Evolutionary conservation across 2,329 filamentous ascomycete genomes (phyloP), one percentile per base, ranked within the genome.

Genomic region (Cladorrhinum sp.): DNA sequence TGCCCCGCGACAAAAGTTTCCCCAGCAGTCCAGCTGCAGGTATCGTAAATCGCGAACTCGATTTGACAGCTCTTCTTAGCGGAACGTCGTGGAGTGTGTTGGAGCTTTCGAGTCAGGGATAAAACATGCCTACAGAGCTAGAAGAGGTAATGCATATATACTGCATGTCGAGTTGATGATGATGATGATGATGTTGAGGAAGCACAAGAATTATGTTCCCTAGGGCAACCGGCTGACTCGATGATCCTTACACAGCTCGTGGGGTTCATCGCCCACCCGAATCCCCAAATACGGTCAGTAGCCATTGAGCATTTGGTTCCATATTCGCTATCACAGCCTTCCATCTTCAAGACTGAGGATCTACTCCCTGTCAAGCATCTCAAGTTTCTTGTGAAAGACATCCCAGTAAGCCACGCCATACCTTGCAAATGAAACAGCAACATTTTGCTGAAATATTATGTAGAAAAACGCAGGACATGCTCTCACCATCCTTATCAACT

Each of bases 391-490:
- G 83, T 95, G 38, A 87, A 87, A 71, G 95, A 98, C 73, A 90
- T 96, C 71, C 81, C 86, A 53, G 91, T 95, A 78, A 70, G 86
- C 32, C 8, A 4, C 32, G 86, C 32, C 8, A 4, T 41, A 7
- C 13, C 16, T 25, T 22, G 29, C 20, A 76, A 9, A 27, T 32
- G 4, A 3, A 41, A n/a, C 50, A 50, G n/a, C 29, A 20, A 57
- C 25, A 52, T 5, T 48, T 9, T 38, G 50, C 60, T 65, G 23
- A 64, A 38, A 22, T 48, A 51, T 54, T 8, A 13, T 50, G 3
- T 64, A 96, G 87, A 86, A 89, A 73, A 96, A 97, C 63, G 90
- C 93, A n/a, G 91, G 95, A 73, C 90, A 96, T 85, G 93, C 90
- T 38, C 78, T 97, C 67, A 96, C 87, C 13, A 93, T 97, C 67